Conservation (phyloP, 1,284 basidiomycete genomes). For the Ceratobasidium sp. region DNA sequence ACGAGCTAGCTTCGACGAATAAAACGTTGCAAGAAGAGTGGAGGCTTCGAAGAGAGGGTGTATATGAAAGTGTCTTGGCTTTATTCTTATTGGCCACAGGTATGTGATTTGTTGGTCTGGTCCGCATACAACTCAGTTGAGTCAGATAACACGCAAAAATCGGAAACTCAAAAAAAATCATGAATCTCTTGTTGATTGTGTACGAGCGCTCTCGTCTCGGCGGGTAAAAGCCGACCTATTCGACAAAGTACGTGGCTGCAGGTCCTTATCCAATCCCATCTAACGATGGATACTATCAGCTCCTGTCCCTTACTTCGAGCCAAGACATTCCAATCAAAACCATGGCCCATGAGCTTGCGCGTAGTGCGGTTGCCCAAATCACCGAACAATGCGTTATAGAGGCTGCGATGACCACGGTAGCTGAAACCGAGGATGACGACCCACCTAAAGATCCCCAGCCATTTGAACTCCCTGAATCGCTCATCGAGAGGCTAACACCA, state of each 20-base stretch:
- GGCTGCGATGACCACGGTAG: conserved; percentile 11
- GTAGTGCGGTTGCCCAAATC: conserved; percentile 23
- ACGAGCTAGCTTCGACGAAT: conserved; percentile 79
- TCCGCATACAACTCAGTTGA: neutral
- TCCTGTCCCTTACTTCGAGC: conserved; percentile 18
- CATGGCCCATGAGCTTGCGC: conserved; percentile 29
- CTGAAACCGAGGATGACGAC: neutral
- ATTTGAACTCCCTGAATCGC: conserved; percentile 2
- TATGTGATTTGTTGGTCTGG: conserved; percentile 55
- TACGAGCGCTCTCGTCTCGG: conserved; percentile 37
- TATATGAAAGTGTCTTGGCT: conserved; percentile 71
- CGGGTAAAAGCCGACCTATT: conserved; percentile 8
- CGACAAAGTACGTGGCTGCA: conserved; percentile 5
- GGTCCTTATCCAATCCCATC: too few relatives aligned
- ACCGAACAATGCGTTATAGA: conserved; percentile 42
- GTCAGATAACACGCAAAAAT: conserved; percentile 26
- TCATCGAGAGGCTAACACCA: conserved; percentile 10
- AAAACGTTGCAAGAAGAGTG: conserved; percentile 78
- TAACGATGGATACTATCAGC: neutral
- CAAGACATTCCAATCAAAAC: conserved; percentile 19
- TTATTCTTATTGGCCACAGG: conserved; percentile 67
- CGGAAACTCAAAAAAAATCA: conserved; percentile 21
- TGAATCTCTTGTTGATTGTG: conserved; percentile 2
- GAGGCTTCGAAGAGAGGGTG: conserved; percentile 67
- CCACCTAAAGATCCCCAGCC: neutral